Evolutionary conservation across 805 yeast genomes (phyloP).

Genomic region (Lipomyces sp.): DNA sequence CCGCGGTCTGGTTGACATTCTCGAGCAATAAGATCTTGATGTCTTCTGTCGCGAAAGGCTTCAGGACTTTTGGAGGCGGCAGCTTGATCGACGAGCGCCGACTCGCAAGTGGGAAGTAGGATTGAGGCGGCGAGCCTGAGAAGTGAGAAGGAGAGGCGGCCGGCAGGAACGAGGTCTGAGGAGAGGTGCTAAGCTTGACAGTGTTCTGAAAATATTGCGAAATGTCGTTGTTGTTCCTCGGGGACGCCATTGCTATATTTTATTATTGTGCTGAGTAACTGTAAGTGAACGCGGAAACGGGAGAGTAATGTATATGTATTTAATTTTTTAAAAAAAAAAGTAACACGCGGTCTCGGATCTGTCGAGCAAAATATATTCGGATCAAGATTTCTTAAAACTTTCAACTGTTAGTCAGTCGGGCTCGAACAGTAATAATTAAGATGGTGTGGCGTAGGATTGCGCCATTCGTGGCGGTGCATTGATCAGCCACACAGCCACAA

Average conservation of each 20-base stretch:
- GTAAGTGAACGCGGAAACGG: background rate
- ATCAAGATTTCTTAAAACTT: background rate
- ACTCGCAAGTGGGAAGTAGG: constrained; percentile 25
- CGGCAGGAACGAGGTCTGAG: constrained; percentile 30
- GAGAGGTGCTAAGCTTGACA: constrained; percentile 35
- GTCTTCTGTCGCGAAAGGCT: constrained; percentile 95
- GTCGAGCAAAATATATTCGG: background rate
- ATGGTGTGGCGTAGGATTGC: background rate
- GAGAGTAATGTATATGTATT: background rate
- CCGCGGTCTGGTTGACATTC: constrained; percentile 91
- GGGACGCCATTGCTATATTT: constrained; percentile 27
- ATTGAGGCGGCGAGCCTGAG: constrained; percentile 36
- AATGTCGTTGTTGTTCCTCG: constrained; percentile 28
- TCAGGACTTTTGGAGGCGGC: constrained; percentile 61
- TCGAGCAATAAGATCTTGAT: constrained; percentile 88
- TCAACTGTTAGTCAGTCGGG: background rate
- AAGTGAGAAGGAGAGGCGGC: constrained; percentile 31
- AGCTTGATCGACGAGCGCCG: constrained; percentile 33
- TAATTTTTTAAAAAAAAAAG: background rate
- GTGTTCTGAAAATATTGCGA: constrained; percentile 30
- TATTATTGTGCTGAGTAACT: background rate
- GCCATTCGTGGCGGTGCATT: constrained; percentile 3
- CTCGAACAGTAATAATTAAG: background rate
- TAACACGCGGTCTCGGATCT: background rate
- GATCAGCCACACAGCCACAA: too few species aligned